Conservation (phyloP, 2,329 filamentous ascomycete species). For the Daldinia eschscholtzii region DNA sequence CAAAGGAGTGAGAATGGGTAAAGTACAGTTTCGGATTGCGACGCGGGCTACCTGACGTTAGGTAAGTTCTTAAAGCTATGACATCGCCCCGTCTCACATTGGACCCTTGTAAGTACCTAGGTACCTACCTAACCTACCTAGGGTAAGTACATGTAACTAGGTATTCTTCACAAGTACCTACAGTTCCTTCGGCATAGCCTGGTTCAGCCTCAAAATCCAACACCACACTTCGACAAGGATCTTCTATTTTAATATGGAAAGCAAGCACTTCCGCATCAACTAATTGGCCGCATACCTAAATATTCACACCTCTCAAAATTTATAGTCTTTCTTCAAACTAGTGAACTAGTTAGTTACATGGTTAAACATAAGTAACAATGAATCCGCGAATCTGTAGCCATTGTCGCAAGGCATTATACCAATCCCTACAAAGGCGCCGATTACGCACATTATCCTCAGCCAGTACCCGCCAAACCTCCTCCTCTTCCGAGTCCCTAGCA, state of each 20-base stretch:
- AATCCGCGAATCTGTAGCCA: conserved; percentile 45
- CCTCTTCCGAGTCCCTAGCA: conserved; percentile 41
- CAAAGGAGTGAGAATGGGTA: conserved; percentile 30
- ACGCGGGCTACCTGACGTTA: conserved; percentile 40
- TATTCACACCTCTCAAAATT: not conserved
- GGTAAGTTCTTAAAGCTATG: conserved; percentile 39
- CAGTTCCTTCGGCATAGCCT: not conserved
- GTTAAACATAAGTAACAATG: conserved; percentile 36
- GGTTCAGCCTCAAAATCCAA: conserved; percentile 38
- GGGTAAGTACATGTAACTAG: too few relatives aligned
- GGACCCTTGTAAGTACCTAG: conserved; percentile 23
- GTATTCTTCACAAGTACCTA: not conserved
- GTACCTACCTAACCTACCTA: not conserved
- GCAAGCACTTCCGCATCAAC: conserved; percentile 5
- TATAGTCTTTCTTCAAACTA: not conserved
- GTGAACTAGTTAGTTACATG: too few relatives aligned
- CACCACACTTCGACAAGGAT: conserved; percentile 25
- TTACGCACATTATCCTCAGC: conserved; percentile 12
- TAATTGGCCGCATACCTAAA: not conserved
- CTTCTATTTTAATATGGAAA: conserved; percentile 5
- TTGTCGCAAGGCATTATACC: conserved; percentile 46
- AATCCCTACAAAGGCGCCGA: conserved; percentile 14
- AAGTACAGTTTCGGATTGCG: conserved; percentile 30
- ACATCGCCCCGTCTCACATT: conserved; percentile 40
- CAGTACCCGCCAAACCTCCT: conserved; percentile 14